These are phyloP conservation scores for Cyclotella choctawhatcheeana DNA, from an alignment of 108 stramenopile genomes.

Conservation along the genomic window DNA sequence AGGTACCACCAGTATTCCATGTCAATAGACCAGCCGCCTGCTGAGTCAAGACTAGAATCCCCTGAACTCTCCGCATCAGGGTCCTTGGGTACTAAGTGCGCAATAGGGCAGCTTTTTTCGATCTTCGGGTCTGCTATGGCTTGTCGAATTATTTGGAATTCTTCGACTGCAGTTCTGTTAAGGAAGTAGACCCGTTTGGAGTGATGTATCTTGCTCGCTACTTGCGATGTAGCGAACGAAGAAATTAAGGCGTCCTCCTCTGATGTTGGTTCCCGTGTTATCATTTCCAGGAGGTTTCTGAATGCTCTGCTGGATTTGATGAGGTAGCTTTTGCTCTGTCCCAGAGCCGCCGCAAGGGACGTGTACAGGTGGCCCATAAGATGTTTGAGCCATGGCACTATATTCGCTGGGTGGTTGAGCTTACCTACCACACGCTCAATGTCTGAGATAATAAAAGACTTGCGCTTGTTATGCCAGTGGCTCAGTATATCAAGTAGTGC, in stretches of 20 bases:
- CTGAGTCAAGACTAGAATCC: conserved; percentile 4
- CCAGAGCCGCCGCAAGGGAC: background rate
- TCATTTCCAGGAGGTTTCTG: background rate
- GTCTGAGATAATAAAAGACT: background rate
- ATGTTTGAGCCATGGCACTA: background rate
- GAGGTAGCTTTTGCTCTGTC: background rate
- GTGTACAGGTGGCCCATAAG: background rate
- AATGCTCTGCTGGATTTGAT: background rate
- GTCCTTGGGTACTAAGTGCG: background rate
- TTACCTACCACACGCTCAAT: background rate
- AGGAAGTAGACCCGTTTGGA: background rate
- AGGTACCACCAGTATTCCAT: conserved; percentile 22
- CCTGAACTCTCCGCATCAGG: background rate
- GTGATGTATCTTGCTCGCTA: background rate
- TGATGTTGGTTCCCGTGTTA: background rate
- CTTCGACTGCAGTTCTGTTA: background rate
- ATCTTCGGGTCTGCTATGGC: background rate
- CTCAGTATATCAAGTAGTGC: background rate
- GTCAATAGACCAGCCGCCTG: conserved; percentile 1
- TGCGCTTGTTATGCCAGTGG: background rate
- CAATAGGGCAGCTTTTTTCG: background rate
- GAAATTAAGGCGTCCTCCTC: background rate
- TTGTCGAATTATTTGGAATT: conserved; percentile 4
- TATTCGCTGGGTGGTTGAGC: background rate
- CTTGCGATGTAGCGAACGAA: background rate